These are phyloP conservation scores for Cyclostephanos tholiformis DNA, from an alignment of 108 stramenopile species.

Conservation along the genomic window DNA sequence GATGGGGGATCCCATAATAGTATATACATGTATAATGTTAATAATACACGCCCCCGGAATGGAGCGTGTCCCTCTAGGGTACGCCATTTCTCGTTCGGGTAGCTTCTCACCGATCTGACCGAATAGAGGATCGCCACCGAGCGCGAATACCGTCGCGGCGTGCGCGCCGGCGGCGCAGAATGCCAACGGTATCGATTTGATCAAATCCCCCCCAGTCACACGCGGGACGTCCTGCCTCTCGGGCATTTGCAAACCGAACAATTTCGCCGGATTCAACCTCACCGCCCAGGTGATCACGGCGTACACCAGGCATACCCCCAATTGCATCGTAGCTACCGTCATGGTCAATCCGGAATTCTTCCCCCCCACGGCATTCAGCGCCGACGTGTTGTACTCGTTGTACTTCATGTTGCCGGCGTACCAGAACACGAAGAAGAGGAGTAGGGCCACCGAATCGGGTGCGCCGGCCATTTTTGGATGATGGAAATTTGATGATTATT, in stretches of 20 bases:
- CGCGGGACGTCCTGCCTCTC: conserved; percentile 46
- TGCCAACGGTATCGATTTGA: conserved; percentile 51
- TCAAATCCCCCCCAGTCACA: conserved; percentile 40
- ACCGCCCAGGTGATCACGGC: conserved; percentile 53
- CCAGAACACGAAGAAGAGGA: conserved; percentile 56
- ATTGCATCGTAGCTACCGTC: conserved; percentile 58
- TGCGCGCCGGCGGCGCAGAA: conserved; percentile 60
- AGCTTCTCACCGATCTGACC: conserved; percentile 45
- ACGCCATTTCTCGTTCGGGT: no score
- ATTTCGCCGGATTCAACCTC: conserved; percentile 50
- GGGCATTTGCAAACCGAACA: conserved; percentile 51
- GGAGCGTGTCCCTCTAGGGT: no score
- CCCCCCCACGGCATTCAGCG: conserved; percentile 54
- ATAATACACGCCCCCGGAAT: no score
- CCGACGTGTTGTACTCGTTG: conserved; percentile 65
- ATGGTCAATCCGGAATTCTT: conserved; percentile 60
- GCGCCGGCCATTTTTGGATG: conserved; percentile 35
- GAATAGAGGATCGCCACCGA: conserved; percentile 61
- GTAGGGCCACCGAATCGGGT: conserved; percentile 46
- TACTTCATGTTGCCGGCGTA: conserved; percentile 66
- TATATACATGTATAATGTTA: no score
- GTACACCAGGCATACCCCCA: conserved; percentile 57
- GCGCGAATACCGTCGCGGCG: conserved; percentile 56
- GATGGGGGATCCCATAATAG: no score
- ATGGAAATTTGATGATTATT: no score